Conservation (phyloP, 2,329 filamentous ascomycete genomes). For the Lasiodiplodia hormozganensis region DNA sequence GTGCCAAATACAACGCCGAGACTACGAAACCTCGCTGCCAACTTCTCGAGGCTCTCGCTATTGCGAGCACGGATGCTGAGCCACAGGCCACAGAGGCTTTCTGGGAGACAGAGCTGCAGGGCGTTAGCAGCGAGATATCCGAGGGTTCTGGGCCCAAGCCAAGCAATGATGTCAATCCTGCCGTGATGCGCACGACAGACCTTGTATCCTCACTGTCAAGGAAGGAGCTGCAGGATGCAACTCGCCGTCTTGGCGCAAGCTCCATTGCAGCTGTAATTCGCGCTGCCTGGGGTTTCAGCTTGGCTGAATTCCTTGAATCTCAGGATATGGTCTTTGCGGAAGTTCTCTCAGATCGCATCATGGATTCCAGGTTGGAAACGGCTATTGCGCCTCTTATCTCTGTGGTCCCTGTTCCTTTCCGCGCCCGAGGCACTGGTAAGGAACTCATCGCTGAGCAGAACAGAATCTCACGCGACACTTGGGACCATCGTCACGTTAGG, state of each 20-base stretch:
- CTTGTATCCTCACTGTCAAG: background rate
- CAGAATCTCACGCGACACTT: constrained; percentile 36
- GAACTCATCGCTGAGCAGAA: constrained; percentile 39
- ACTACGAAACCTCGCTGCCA: constrained; percentile 37
- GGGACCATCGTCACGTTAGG: constrained; percentile 40
- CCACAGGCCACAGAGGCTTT: constrained; percentile 32
- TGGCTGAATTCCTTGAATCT: constrained; percentile 31
- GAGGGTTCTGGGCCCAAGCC: constrained; percentile 33
- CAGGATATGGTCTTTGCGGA: constrained; percentile 37
- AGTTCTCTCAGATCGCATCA: constrained; percentile 37
- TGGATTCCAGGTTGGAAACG: constrained; percentile 38
- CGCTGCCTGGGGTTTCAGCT: constrained; percentile 36
- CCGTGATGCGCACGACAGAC: constrained; percentile 16
- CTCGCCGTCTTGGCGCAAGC: constrained; percentile 33
- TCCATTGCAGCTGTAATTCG: constrained; percentile 35
- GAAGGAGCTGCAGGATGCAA: constrained; percentile 25
- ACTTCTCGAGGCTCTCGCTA: constrained; percentile 38
- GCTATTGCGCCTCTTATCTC: constrained; percentile 43
- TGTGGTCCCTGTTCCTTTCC: constrained; percentile 44
- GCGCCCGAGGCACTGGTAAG: constrained; percentile 35
- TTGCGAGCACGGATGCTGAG: constrained; percentile 34
- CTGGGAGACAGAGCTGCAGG: constrained; percentile 38
- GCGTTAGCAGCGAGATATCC: constrained; percentile 34
- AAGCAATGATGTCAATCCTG: background rate
- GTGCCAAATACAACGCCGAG: constrained; percentile 33